A percentile compares a stretch with the other conserved stretches of the same genome.
phyloP scores from a whole-genome alignment of 2,329 filamentous ascomycete genomes.

The Sclerotinia spermophila region DNA sequence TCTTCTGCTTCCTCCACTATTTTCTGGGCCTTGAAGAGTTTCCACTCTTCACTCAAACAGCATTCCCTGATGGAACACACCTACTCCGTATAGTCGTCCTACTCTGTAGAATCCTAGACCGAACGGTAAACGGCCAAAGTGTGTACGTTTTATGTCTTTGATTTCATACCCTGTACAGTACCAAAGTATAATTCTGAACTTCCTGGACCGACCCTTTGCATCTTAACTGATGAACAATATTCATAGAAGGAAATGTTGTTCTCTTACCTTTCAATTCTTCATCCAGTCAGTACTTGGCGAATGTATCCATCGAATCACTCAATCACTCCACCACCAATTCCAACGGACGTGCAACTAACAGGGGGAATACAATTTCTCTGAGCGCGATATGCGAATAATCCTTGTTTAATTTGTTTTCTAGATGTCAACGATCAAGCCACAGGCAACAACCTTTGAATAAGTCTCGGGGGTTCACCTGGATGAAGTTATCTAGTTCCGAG shows the following conservation, averaged over 20 bases:
- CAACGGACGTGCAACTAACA: slow-evolving; percentile 3
- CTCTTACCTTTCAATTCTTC: slow-evolving; percentile 2
- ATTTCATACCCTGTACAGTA: background rate
- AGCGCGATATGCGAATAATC: slow-evolving; percentile 6
- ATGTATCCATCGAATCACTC: background rate
- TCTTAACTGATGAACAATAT: background rate
- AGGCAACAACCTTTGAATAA: background rate
- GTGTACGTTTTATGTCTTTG: background rate
- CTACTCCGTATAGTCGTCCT: no score
- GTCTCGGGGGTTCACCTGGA: slow-evolving; percentile 4
- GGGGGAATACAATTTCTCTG: background rate
- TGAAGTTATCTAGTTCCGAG: slow-evolving; percentile 6
- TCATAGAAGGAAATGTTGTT: background rate
- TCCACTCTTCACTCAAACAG: background rate
- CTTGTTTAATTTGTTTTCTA: background rate
- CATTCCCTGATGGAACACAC: background rate
- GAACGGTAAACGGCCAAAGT: background rate
- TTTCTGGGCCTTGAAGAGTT: background rate
- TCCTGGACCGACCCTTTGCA: no score
- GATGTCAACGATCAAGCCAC: slow-evolving; percentile 1
- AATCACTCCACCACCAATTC: background rate
- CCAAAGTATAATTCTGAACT: background rate
- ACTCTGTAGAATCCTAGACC: background rate
- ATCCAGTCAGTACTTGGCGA: background rate
- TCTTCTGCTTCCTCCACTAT: background rate